phyloP scores from a whole-genome alignment of 192 early-diverging fungal species.

The Linderina pennispora region DNA sequence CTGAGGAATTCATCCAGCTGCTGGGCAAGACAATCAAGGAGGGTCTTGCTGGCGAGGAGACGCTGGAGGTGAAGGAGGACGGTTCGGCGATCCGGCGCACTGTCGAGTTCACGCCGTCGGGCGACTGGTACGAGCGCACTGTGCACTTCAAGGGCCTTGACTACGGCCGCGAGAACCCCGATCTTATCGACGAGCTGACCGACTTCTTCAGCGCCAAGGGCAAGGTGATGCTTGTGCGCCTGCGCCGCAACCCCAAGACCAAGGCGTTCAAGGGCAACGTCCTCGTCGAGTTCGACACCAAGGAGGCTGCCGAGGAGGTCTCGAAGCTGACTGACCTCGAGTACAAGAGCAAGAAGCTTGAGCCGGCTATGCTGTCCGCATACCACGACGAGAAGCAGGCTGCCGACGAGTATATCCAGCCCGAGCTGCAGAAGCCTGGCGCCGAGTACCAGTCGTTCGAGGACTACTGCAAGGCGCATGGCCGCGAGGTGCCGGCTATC shows the following conservation, averaged over 20 bases:
- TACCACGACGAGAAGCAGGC: constrained; percentile 46
- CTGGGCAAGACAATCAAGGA: constrained; percentile 16
- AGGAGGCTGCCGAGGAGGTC: constrained; percentile 25
- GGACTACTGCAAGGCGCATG: constrained; percentile 35
- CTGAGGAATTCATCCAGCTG: constrained; percentile 8
- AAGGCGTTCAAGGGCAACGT: constrained; percentile 46
- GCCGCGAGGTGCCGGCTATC: constrained; percentile 9
- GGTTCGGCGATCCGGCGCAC: constrained; percentile 29
- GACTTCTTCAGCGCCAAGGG: constrained; percentile 13
- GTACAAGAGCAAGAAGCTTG: constrained; percentile 20
- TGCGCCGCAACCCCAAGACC: constrained; percentile 42
- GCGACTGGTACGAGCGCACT: constrained; percentile 34
- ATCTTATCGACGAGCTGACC: constrained; percentile 26
- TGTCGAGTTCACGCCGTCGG: constrained; percentile 17
- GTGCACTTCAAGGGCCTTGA: constrained; percentile 44
- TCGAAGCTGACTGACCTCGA: constrained; percentile 14
- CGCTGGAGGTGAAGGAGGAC: constrained; percentile 34
- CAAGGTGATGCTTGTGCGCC: constrained; percentile 24
- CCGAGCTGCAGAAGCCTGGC: constrained; percentile 40
- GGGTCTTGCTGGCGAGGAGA: constrained; percentile 8
- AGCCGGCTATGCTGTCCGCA: constrained; percentile 14
- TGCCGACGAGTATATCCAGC: constrained; percentile 33
- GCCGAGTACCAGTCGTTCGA: constrained; percentile 29
- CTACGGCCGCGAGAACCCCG: constrained; percentile 22
- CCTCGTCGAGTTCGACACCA: constrained; percentile 27